phyloP scores from a whole-genome alignment of 495 filamentous ascomycete species.

The Aspergillus incahuasiensis region DNA sequence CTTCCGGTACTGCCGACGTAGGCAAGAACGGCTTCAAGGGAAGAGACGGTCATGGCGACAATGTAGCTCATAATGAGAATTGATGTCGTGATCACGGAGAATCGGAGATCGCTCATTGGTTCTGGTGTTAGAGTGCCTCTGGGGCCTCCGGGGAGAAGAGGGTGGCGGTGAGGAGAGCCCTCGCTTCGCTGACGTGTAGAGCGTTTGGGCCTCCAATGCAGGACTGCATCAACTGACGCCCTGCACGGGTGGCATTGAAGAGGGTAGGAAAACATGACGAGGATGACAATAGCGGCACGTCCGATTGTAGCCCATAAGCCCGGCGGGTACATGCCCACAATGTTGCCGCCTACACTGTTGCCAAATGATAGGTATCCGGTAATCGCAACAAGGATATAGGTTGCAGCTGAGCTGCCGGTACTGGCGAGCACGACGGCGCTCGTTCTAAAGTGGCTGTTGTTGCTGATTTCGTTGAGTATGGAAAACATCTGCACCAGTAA shows the following conservation, averaged over 20 bases:
- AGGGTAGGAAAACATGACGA: constrained; percentile 96
- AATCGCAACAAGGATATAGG: constrained; percentile 89
- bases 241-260: constrained; percentile 93
- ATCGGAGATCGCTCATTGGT: constrained; percentile 79
- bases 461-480: constrained; percentile 87
- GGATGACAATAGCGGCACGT: constrained; percentile 88
- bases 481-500: constrained; percentile 79
- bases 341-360: constrained; percentile 79
- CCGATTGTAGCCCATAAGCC: constrained; percentile 85
- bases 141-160: constrained; percentile 31
- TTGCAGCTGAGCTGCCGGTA: constrained; percentile 71
- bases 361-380: constrained; percentile 96
- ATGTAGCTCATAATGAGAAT: constrained; percentile 82
- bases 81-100: constrained; percentile 80
- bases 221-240: constrained; percentile 84
- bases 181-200: constrained; percentile 30
- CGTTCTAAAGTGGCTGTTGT: constrained; percentile 78
- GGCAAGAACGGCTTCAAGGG: constrained; percentile 82
- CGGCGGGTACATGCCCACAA: constrained; percentile 85
- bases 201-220: constrained; percentile 77
- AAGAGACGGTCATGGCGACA: constrained; percentile 85
- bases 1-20: constrained; percentile 94
- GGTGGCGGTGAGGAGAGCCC: constrained; percentile 41
- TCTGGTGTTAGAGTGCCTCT: constrained; percentile 36
- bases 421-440: constrained; percentile 75